Evolutionary conservation across 1,139 yeast genomes (phyloP), one percentile per base, ranked within the genome.

Genomic region (Yamadazyma trypodendri): DNA sequence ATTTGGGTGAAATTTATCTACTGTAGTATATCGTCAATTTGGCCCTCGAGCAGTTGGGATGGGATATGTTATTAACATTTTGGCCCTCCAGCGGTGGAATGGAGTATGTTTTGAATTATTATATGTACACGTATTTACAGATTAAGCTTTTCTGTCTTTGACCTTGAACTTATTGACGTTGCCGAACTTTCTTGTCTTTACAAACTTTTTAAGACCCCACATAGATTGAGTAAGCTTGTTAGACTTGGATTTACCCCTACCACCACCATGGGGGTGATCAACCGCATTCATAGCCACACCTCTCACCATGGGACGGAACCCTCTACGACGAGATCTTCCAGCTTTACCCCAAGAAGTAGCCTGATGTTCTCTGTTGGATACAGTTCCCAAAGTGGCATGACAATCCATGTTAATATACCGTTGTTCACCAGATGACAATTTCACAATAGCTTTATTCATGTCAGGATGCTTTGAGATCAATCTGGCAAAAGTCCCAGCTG

Each of bases 181-280:
- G 67, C 85, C 88, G 58, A 94, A 94, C 55, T 84, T 81, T 68
- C 98, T 83, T 24, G 98, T 92, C 79, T 89, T 90, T 70, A 81
- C 90, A 42, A 88, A 85, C 64, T 92, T 94, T 77, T 90, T 90
- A 50, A 83, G 83, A 58, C 99, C 98, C 97, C 97, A 92, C 66
- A 95, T 94, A 43, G 96, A 86, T 72, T 85, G 89, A 11, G 97
- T 86, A 38, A 85, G 77, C 71, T 88, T 90, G 66, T 90, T 90
- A 48, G 96, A 87, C 80, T 94, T 92, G 42, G 96, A 86, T 65
- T 92, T 94, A 78, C 99, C 99, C 77, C 98, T 84, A 69, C 99
- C 99, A 84, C 99, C 99, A 75, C 99, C 99, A 57, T 89, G 94
- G 50, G 99, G 99, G 72, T 92, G 99, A 65, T 92, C 97, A 58